These are phyloP conservation scores for Phytophthora agathidicida DNA, from an alignment of 352 stramenopile genomes.

Conservation along the genomic window DNA sequence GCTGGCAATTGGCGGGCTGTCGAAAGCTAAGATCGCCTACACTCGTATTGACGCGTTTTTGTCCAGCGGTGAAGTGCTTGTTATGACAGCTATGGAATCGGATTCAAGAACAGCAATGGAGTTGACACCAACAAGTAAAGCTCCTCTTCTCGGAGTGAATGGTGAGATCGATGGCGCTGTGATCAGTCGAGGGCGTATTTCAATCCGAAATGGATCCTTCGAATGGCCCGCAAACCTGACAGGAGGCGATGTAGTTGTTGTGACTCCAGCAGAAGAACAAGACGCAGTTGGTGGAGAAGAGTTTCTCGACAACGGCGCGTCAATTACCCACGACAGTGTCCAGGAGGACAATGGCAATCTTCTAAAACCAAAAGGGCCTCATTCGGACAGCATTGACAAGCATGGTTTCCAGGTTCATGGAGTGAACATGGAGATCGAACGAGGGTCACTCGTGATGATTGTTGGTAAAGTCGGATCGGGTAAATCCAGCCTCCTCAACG, in stretches of 20 bases:
- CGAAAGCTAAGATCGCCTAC: slow-evolving; percentile 34
- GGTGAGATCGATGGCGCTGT: background rate
- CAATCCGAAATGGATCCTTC: slow-evolving; percentile 24
- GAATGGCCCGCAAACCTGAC: slow-evolving; percentile 28
- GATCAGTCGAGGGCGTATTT: slow-evolving; percentile 19
- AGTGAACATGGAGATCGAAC: slow-evolving; percentile 64
- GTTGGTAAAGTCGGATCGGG: slow-evolving; percentile 53
- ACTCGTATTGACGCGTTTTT: slow-evolving; percentile 30
- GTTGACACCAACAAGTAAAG: background rate
- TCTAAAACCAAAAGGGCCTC: too few relatives aligned
- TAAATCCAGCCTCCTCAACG: slow-evolving; percentile 59
- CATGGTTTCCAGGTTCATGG: slow-evolving; percentile 26
- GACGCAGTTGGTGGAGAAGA: background rate
- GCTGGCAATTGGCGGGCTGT: slow-evolving; percentile 21
- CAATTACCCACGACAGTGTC: background rate
- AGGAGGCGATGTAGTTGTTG: slow-evolving; percentile 25
- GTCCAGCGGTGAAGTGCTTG: slow-evolving; percentile 12
- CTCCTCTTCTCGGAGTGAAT: background rate
- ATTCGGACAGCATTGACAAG: background rate
- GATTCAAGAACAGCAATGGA: background rate
- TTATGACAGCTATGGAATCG: too few relatives aligned
- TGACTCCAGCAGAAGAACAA: slow-evolving; percentile 5
- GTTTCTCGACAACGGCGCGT: background rate
- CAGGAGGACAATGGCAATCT: too few relatives aligned
- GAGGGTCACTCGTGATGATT: slow-evolving; percentile 59